These are phyloP conservation scores for Phanerochaete sordida DNA, from an alignment of 768 basidiomycete genomes.

Conservation along the genomic window DNA sequence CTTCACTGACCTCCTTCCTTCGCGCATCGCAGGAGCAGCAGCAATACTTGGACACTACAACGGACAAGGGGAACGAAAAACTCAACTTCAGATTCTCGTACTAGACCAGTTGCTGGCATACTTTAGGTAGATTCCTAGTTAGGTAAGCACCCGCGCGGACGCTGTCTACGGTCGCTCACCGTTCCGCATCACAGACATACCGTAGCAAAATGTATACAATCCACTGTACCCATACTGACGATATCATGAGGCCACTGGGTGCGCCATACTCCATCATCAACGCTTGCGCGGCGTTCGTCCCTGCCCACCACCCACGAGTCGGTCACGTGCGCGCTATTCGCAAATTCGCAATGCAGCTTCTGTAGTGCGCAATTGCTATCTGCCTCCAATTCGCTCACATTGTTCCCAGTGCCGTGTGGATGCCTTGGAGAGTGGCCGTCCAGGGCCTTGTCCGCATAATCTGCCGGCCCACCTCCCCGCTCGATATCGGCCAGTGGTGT, in stretches of 20 bases:
- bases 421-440: neutral
- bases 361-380: conserved; percentile 6
- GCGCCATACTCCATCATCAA: neutral
- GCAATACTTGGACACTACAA: conserved; percentile 58
- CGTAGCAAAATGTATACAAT: neutral
- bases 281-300: neutral
- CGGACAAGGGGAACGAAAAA: conserved; percentile 55
- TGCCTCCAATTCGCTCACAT: conserved; percentile 1
- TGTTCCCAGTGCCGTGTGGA: neutral
- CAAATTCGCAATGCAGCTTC: conserved; percentile 12
- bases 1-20: neutral
- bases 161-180: neutral
- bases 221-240: neutral
- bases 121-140: neutral
- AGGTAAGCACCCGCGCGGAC: neutral
- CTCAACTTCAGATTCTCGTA: conserved; percentile 65
- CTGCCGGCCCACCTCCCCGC: neutral
- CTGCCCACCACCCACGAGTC: neutral
- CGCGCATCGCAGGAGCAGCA: conserved; percentile 42
- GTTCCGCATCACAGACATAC: no score
- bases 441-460: neutral
- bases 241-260: neutral
- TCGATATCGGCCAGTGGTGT: neutral
- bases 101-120: conserved; percentile 17
- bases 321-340: conserved; percentile 11